These are phyloP conservation scores for Mucuna pruriens DNA, from an alignment of 306 rosid genomes.

Conservation along the genomic window DNA sequence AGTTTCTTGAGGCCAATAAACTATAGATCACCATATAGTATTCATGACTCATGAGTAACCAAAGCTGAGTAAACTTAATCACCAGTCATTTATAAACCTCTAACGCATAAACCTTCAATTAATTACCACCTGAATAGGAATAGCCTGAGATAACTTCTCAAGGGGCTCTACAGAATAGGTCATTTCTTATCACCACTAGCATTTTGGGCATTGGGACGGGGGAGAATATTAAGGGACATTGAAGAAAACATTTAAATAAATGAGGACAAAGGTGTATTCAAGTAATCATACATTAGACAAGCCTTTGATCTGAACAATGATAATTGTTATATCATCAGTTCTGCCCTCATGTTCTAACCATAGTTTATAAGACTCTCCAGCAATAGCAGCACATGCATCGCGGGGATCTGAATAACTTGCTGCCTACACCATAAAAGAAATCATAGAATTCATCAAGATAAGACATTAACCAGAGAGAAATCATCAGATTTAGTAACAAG, in stretches of 20 bases:
- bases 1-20: slow-evolving; percentile 4
- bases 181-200: background rate
- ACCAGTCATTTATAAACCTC: background rate
- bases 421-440: slow-evolving; percentile 59
- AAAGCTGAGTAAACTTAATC: slow-evolving; percentile 9
- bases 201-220: background rate
- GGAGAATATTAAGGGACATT: background rate
- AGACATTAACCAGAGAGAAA: slow-evolving; percentile 21
- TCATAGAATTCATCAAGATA: slow-evolving; percentile 33
- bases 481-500: slow-evolving; percentile 26
- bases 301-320: slow-evolving; percentile 89
- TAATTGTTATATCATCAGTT: slow-evolving; percentile 95
- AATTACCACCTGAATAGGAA: slow-evolving; percentile 4
- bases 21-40: background rate
- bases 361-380: slow-evolving; percentile 91
- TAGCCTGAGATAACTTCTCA: slow-evolving; percentile 8
- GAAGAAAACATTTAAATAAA: background rate
- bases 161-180: background rate
- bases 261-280: slow-evolving; percentile 32
- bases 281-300: slow-evolving; percentile 69
- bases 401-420: slow-evolving; percentile 91
- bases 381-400: slow-evolving; percentile 97
- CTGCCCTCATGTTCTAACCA: slow-evolving; percentile 93
- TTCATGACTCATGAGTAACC: slow-evolving; percentile 9
- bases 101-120: background rate